phyloP scores from a whole-genome alignment of 2,329 filamentous ascomycete species.

The Fusarium metavorans region DNA sequence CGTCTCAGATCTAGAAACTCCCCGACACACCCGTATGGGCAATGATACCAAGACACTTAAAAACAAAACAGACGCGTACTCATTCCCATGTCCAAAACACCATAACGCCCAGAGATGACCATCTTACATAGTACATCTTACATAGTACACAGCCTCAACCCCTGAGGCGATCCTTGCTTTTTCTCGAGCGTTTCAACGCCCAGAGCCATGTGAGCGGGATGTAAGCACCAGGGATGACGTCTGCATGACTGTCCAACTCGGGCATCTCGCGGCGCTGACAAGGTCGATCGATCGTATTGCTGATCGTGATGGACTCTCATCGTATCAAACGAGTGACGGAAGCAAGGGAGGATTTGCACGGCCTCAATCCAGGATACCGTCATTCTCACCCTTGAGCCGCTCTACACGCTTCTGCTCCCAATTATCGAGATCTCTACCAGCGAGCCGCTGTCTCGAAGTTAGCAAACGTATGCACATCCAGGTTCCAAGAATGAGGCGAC shows the following conservation, averaged over 20 bases:
- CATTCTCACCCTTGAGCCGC: slow-evolving; percentile 87
- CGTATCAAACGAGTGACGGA: slow-evolving; percentile 4
- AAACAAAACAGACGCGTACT: slow-evolving; percentile 5
- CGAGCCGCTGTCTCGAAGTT: slow-evolving; percentile 44
- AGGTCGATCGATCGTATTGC: not conserved
- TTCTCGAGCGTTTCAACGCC: slow-evolving; percentile 2
- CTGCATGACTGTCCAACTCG: slow-evolving; percentile 7
- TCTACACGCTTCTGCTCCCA: slow-evolving; percentile 98
- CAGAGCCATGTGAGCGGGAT: not conserved
- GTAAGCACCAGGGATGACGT: slow-evolving; percentile 11
- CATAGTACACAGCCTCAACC: slow-evolving; percentile 13
- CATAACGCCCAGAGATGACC: slow-evolving; percentile 22
- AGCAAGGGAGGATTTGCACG: slow-evolving; percentile 23
- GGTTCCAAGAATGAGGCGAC: slow-evolving; percentile 50
- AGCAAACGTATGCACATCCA: slow-evolving; percentile 13
- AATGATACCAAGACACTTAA: not conserved
- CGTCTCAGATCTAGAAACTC: slow-evolving; percentile 16
- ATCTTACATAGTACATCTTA: slow-evolving; percentile 24
- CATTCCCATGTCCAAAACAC: slow-evolving; percentile 23
- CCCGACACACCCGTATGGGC: not conserved
- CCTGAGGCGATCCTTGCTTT: slow-evolving; percentile 28
- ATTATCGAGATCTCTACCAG: slow-evolving; percentile 91
- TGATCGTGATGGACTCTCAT: slow-evolving; percentile 15
- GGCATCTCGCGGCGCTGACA: slow-evolving; percentile 7
- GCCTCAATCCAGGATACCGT: slow-evolving; percentile 73